phyloP scores from a whole-genome alignment of 805 yeast species.

The Ogataea philodendri region DNA sequence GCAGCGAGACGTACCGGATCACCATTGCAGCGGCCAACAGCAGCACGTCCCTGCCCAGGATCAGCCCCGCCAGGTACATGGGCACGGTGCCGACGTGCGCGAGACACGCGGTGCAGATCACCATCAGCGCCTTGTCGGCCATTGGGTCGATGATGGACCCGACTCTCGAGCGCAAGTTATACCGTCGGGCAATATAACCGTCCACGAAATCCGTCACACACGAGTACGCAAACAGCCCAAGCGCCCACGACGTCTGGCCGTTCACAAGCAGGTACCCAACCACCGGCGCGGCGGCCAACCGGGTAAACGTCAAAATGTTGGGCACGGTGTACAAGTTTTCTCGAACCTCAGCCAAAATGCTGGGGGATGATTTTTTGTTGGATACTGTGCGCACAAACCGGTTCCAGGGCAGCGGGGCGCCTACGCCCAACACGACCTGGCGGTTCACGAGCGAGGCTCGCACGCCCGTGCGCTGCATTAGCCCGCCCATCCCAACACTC shows the following conservation, averaged over 20 bases:
- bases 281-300: slow-evolving; percentile 80
- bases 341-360: slow-evolving; percentile 35
- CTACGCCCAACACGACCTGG: not conserved
- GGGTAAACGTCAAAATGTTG: slow-evolving; percentile 73
- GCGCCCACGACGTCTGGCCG: slow-evolving; percentile 61
- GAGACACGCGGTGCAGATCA: slow-evolving; percentile 75
- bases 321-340: slow-evolving; percentile 82
- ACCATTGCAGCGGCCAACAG: slow-evolving; percentile 71
- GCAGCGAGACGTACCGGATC: slow-evolving; percentile 69
- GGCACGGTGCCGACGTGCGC: slow-evolving; percentile 73
- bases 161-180: slow-evolving; percentile 69
- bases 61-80: slow-evolving; percentile 57
- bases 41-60: slow-evolving; percentile 80
- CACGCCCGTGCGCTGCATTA: no score
- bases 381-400: slow-evolving; percentile 16
- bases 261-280: slow-evolving; percentile 76
- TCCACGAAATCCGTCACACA: slow-evolving; percentile 90
- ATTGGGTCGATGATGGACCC: slow-evolving; percentile 94
- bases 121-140: slow-evolving; percentile 92
- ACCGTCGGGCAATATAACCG: slow-evolving; percentile 85
- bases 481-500: slow-evolving; percentile 6
- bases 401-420: no score
- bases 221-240: slow-evolving; percentile 75
- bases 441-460: no score
- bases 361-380: slow-evolving; percentile 28